Conservation (phyloP, 2,329 filamentous ascomycete species). For the Alternaria sp. region DNA sequence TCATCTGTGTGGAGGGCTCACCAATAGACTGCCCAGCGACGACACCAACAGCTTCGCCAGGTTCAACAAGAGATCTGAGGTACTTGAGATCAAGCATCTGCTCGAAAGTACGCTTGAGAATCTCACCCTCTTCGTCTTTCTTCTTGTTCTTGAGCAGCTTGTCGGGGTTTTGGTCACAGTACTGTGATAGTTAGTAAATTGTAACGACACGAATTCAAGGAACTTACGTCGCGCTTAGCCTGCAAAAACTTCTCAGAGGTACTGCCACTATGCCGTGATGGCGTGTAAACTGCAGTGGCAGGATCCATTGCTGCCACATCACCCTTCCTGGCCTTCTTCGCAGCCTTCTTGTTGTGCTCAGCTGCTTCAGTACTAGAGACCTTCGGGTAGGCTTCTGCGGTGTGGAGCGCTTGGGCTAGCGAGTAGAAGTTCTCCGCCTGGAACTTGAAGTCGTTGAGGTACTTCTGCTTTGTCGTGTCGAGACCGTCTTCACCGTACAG, state of each 20-base stretch:
- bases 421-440: slow-evolving; percentile 85
- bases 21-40: slow-evolving; percentile 96
- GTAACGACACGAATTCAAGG: neutral
- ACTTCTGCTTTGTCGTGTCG: slow-evolving; percentile 92
- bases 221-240: slow-evolving; percentile 66
- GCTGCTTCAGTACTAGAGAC: slow-evolving; percentile 72
- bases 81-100: slow-evolving; percentile 91
- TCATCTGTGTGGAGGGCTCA: slow-evolving; percentile 99
- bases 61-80: slow-evolving; percentile 87
- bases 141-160: slow-evolving; percentile 68
- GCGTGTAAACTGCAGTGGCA: slow-evolving; percentile 74
- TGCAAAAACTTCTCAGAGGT: slow-evolving; percentile 88
- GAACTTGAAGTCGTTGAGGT: slow-evolving; percentile 89
- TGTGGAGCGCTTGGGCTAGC: slow-evolving; percentile 77
- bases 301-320: slow-evolving; percentile 76
- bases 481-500: slow-evolving; percentile 96
- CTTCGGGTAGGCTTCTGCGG: slow-evolving; percentile 62
- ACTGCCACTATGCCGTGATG: slow-evolving; percentile 80
- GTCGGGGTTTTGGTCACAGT: slow-evolving; percentile 78
- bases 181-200: slow-evolving; percentile 56
- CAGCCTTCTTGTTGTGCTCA: slow-evolving; percentile 69
- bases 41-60: slow-evolving; percentile 95
- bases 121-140: slow-evolving; percentile 58
- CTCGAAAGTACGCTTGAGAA: slow-evolving; percentile 74
- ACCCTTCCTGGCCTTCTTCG: slow-evolving; percentile 82